A percentile compares a stretch with the other conserved stretches of the same genome.
These are phyloP conservation scores for Colletotrichum plurivorum DNA, from an alignment of 2,329 filamentous ascomycete genomes.

Conservation along the genomic window DNA sequence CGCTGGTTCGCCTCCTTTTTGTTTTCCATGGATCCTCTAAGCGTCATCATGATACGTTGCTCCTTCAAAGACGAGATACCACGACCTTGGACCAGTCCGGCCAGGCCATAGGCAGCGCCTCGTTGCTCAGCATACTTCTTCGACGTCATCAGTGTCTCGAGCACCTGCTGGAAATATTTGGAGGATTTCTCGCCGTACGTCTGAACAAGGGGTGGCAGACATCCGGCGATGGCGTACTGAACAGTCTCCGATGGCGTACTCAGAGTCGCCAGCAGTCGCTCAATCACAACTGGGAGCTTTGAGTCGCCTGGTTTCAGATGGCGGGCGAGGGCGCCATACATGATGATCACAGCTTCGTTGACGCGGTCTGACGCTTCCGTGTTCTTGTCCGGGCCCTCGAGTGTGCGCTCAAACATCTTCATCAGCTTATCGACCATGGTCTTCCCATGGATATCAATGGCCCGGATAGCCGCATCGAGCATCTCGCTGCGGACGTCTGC, in stretches of 20 bases:
- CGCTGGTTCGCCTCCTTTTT: conserved; percentile 93
- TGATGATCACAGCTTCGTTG: conserved; percentile 96
- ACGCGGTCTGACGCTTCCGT: conserved; percentile 88
- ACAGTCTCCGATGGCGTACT: conserved; percentile 97
- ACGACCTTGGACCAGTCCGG: conserved; percentile 89
- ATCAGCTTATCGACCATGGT: conserved; percentile 89
- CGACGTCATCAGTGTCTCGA: conserved; percentile 85
- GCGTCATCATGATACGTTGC: conserved; percentile 85
- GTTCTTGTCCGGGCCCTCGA: conserved; percentile 88
- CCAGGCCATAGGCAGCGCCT: conserved; percentile 94
- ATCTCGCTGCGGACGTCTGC: conserved; percentile 86
- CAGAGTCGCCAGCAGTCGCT: conserved; percentile 86
- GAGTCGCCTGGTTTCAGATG: conserved; percentile 89
- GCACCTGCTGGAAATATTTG: conserved; percentile 84
- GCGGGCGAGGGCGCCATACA: conserved; percentile 93
- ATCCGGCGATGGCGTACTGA: conserved; percentile 95
- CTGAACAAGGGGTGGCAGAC: conserved; percentile 89
- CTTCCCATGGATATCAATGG: conserved; percentile 87
- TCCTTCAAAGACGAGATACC: conserved; percentile 87
- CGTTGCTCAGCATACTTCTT: conserved; percentile 95
- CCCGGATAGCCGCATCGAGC: conserved; percentile 87
- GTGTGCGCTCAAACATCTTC: conserved; percentile 88
- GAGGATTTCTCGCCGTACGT: conserved; percentile 83
- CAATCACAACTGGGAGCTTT: conserved; percentile 89
- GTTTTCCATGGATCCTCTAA: conserved; percentile 89